phyloP scores from a whole-genome alignment of 2,329 filamentous ascomycete genomes.

The Thelonectria olida region DNA sequence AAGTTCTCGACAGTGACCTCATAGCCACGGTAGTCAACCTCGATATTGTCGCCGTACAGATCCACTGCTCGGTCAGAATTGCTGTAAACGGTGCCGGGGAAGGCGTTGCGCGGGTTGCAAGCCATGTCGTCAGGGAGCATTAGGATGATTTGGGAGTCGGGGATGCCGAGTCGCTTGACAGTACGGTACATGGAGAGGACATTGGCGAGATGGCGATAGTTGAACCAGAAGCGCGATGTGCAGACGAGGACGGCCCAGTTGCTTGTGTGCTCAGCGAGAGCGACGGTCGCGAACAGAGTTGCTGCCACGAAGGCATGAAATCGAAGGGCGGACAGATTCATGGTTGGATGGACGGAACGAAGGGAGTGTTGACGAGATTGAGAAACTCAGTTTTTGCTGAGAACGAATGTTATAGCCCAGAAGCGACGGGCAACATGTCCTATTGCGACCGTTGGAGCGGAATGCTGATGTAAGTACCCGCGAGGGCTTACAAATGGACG shows the following conservation, averaged over 20 bases:
- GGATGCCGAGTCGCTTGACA: slow-evolving; percentile 96
- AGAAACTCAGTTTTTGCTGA: background rate
- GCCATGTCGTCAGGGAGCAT: slow-evolving; percentile 99
- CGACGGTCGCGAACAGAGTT: slow-evolving; percentile 55
- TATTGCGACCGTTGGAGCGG: slow-evolving; percentile 13
- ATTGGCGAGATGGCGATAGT: slow-evolving; percentile 98
- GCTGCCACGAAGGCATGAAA: slow-evolving; percentile 60
- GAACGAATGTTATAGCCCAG: slow-evolving; percentile 23
- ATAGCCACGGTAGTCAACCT: slow-evolving; percentile 97
- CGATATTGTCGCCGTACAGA: slow-evolving; percentile 97
- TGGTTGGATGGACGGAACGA: slow-evolving; percentile 39
- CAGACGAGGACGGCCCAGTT: slow-evolving; percentile 99
- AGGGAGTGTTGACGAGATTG: background rate
- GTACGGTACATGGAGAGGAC: slow-evolving; percentile 97
- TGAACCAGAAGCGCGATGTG: slow-evolving; percentile 99
- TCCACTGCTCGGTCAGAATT: slow-evolving; percentile 96
- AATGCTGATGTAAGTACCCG: slow-evolving; percentile 24
- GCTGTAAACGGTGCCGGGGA: slow-evolving; percentile 97
- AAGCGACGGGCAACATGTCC: slow-evolving; percentile 28
- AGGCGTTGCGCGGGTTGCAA: slow-evolving; percentile 97
- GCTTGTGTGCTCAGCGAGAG: slow-evolving; percentile 84
- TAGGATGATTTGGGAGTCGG: slow-evolving; percentile 98
- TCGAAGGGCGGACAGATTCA: slow-evolving; percentile 60
- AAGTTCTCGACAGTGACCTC: slow-evolving; percentile 99
- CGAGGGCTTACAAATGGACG: slow-evolving; percentile 37